A percentile compares a stretch with the other conserved stretches of the same genome.
These are phyloP conservation scores for Russula emetica DNA, from an alignment of 768 basidiomycete genomes.

Conservation along the genomic window DNA sequence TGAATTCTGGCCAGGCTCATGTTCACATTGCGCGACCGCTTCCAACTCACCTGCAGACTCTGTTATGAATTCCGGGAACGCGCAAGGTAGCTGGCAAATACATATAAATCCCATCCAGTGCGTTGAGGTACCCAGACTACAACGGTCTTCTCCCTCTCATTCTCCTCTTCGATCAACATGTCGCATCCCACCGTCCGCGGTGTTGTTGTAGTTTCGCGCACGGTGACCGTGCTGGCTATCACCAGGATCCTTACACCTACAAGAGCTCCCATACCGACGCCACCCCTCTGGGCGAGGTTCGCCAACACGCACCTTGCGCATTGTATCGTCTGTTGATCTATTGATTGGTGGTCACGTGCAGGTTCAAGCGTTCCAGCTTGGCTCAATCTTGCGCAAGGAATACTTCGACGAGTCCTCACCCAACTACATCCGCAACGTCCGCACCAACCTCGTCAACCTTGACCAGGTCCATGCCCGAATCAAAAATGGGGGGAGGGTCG, in stretches of 20 bases:
- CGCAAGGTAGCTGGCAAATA: conserved; percentile 7
- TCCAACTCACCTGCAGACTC: conserved; percentile 19
- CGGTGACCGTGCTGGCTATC: conserved; percentile 65
- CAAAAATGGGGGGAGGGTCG: conserved; percentile 82
- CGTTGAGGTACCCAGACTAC: conserved; percentile 21
- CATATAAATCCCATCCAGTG: conserved; percentile 20
- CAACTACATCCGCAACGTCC: conserved; percentile 64
- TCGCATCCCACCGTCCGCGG: conserved; percentile 58
- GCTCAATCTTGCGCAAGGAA: conserved; percentile 53
- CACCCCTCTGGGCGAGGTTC: conserved; percentile 71
- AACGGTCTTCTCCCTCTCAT: conserved; percentile 24
- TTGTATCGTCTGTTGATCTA: not conserved
- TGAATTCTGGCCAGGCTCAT: conserved; percentile 18
- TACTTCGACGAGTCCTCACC: conserved; percentile 66
- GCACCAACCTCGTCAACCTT: conserved; percentile 65
- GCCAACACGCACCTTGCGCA: conserved; percentile 24
- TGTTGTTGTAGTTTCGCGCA: conserved; percentile 72
- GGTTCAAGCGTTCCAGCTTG: conserved; percentile 67
- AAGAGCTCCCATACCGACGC: conserved; percentile 58
- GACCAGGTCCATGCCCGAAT: conserved; percentile 69
- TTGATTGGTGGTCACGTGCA: conserved; percentile 32
- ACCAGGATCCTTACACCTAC: conserved; percentile 70
- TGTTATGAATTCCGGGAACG: conserved; percentile 11
- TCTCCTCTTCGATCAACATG: conserved; percentile 31
- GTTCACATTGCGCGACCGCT: conserved; percentile 13